Evolutionary conservation across 768 basidiomycete species (phyloP).

Genomic region (Infundibulicybe gibba): DNA sequence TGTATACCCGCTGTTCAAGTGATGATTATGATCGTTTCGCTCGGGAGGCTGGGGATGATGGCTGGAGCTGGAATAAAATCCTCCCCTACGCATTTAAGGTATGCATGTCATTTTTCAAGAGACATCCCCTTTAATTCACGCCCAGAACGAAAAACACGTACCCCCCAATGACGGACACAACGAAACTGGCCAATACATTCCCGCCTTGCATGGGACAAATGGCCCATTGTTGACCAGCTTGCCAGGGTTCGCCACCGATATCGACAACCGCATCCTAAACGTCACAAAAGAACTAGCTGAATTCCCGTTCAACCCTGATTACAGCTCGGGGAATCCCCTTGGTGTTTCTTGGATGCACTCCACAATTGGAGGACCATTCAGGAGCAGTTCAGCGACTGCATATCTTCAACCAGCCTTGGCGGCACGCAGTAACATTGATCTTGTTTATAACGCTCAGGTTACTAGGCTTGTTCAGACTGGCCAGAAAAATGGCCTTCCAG

Average conservation of each 20-base stretch:
- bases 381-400: slow-evolving; percentile 14
- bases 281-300: slow-evolving; percentile 27
- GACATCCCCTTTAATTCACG: no score
- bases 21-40: background rate
- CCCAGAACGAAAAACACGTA: slow-evolving; percentile 20
- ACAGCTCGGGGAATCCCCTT: slow-evolving; percentile 20
- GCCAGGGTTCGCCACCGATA: slow-evolving; percentile 18
- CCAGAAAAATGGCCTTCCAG: background rate
- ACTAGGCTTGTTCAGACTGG: slow-evolving; percentile 4
- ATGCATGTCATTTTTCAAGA: no score
- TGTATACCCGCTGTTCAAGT: background rate
- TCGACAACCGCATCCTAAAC: slow-evolving; percentile 30
- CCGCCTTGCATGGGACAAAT: slow-evolving; percentile 18
- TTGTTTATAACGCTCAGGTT: slow-evolving; percentile 8
- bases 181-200: slow-evolving; percentile 20
- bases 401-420: slow-evolving; percentile 15
- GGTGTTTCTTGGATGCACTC: slow-evolving; percentile 18
- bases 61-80: background rate
- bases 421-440: slow-evolving; percentile 25
- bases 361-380: slow-evolving; percentile 6
- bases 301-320: slow-evolving; percentile 32
- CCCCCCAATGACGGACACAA: slow-evolving; percentile 24
- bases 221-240: slow-evolving; percentile 19
- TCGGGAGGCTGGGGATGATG: background rate
- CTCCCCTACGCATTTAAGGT: background rate